A percentile compares a stretch with the other conserved stretches of the same genome.
phyloP scores from a whole-genome alignment of 2,329 filamentous ascomycete species.

The Lecanoromycetidae sp. region DNA sequence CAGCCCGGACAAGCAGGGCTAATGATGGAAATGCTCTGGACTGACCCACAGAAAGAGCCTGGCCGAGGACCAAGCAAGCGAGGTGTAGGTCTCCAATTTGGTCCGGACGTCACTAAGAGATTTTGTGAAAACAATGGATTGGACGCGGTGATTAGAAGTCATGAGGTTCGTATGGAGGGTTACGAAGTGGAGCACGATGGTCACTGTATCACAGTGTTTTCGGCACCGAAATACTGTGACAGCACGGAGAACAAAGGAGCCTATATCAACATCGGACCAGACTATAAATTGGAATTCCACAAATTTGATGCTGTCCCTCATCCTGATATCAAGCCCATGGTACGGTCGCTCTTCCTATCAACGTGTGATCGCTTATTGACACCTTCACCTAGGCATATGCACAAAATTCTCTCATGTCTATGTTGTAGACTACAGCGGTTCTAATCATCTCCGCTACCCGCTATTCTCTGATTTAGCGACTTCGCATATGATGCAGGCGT shows the following conservation, averaged over 20 bases:
- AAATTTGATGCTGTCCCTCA: conserved; percentile 96
- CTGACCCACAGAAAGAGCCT: conserved; percentile 75
- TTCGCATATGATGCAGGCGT: background rate
- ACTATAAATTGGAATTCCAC: conserved; percentile 83
- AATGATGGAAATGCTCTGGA: conserved; percentile 99
- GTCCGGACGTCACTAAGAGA: conserved; percentile 85
- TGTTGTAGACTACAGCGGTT: conserved; percentile 46
- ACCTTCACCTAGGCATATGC: conserved; percentile 56
- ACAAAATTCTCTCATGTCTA: conserved; percentile 66
- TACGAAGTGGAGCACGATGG: conserved; percentile 97
- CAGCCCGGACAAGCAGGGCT: conserved; percentile 87
- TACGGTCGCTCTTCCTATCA: conserved; percentile 1
- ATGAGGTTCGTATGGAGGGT: conserved; percentile 98
- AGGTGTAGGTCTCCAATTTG: conserved; percentile 92
- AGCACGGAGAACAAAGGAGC: conserved; percentile 96
- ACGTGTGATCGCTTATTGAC: conserved; percentile 3
- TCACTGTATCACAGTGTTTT: conserved; percentile 97
- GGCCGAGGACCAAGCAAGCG: conserved; percentile 91
- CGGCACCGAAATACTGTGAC: conserved; percentile 93
- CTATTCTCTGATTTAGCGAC: conserved; percentile 1
- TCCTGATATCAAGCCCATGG: conserved; percentile 88
- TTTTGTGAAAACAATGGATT: conserved; percentile 96
- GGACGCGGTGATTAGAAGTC: conserved; percentile 88
- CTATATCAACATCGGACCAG: conserved; percentile 89
- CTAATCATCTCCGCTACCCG: background rate